Percentiles rank a stretch among this genome's conserved stretches.
Evolutionary conservation across 225 moss, liverwort and hornwort species (phyloP).

Genomic region (Bryum argenteum): DNA sequence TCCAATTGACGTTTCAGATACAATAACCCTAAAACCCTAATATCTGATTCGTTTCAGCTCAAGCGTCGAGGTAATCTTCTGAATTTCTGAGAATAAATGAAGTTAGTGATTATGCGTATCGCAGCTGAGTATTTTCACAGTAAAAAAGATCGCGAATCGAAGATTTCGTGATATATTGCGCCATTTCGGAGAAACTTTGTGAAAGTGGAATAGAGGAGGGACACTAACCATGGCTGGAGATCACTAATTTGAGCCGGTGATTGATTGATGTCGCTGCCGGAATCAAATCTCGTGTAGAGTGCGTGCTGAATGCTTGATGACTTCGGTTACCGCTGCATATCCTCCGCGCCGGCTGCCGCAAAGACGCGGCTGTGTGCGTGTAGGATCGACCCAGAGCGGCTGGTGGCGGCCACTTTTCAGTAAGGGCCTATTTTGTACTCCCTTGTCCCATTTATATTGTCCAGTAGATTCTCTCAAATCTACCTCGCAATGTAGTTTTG

Average conservation of each 20-base stretch:
- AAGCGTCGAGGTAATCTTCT: not conserved
- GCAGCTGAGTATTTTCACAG: not conserved
- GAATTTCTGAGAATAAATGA: too few species aligned
- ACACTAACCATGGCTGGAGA: conserved; percentile 21
- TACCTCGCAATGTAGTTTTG: too few species aligned
- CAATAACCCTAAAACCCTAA: conserved; percentile 35
- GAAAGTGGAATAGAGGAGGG: not conserved
- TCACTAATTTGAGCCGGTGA: not conserved
- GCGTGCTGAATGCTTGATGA: too few species aligned
- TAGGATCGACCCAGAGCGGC: not conserved
- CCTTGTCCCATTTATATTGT: too few species aligned
- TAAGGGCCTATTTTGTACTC: too few species aligned
- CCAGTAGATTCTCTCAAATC: too few species aligned
- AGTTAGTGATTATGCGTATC: not conserved
- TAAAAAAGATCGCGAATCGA: not conserved
- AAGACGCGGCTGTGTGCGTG: not conserved
- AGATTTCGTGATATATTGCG: too few species aligned
- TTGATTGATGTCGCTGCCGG: not conserved
- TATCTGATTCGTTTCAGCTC: not conserved
- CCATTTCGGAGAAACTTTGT: not conserved
- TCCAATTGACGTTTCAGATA: not conserved
- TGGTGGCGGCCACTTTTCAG: not conserved
- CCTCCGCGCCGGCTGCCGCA: conserved; percentile 33
- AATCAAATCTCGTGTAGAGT: not conserved
- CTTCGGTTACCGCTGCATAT: not conserved